phyloP scores from a whole-genome alignment of 352 stramenopile genomes.

The Discostella stelligera region DNA sequence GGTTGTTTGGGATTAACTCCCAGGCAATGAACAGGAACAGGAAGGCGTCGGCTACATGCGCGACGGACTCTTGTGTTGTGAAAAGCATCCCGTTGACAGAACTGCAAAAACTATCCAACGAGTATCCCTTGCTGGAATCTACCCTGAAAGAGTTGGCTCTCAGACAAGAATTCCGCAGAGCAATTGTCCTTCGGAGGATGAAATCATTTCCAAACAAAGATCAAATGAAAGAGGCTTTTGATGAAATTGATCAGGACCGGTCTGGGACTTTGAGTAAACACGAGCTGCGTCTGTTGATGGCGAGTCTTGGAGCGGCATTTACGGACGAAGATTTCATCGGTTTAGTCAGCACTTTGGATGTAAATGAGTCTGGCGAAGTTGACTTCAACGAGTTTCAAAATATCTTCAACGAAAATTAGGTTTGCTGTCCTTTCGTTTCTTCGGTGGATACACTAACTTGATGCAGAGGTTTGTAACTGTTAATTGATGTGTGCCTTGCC shows the following conservation, averaged over 20 bases:
- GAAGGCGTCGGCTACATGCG: constrained; percentile 70
- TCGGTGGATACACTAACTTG: too few relatives aligned
- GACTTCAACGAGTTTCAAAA: constrained; percentile 48
- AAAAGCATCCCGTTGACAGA: constrained; percentile 70
- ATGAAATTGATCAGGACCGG: constrained; percentile 64
- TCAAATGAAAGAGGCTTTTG: constrained; percentile 72
- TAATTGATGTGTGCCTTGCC: background rate
- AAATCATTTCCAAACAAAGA: constrained; percentile 62
- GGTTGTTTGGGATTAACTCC: constrained; percentile 42
- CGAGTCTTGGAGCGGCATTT: constrained; percentile 45
- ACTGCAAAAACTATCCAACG: constrained; percentile 64
- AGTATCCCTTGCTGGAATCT: constrained; percentile 55
- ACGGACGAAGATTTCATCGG: constrained; percentile 22
- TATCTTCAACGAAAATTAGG: constrained; percentile 29
- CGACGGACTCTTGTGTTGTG: constrained; percentile 63
- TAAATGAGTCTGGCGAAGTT: constrained; percentile 46
- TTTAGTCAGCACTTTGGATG: constrained; percentile 45
- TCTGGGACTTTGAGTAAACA: constrained; percentile 64
- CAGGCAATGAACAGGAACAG: constrained; percentile 43
- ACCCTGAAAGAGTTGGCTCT: constrained; percentile 68
- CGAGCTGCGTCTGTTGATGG: constrained; percentile 65
- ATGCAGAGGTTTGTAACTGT: background rate
- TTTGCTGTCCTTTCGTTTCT: too few relatives aligned
- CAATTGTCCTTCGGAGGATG: constrained; percentile 66
- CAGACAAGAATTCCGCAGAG: constrained; percentile 71